These are phyloP conservation scores for Protomyces pachydermus DNA, from an alignment of 1,139 yeast genomes.

Conservation along the genomic window DNA sequence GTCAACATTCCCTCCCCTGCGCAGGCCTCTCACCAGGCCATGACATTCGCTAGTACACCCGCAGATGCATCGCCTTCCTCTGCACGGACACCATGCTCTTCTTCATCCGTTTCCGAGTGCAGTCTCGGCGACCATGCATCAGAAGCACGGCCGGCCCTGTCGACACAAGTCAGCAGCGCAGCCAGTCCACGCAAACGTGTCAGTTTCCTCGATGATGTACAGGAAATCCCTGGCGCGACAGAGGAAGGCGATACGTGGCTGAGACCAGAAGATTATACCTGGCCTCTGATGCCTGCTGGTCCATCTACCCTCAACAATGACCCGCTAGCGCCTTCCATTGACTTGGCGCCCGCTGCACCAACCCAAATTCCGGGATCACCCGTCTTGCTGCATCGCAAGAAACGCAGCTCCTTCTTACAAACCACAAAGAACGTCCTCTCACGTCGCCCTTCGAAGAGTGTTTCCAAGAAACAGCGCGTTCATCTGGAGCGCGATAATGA, in stretches of 20 bases:
- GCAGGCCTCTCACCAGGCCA: neutral
- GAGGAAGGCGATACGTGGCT: constrained; percentile 23
- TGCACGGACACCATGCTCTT: neutral
- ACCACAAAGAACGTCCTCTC: constrained; percentile 20
- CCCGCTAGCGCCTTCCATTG: constrained; percentile 16
- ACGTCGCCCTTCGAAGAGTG: constrained; percentile 16
- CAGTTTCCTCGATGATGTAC: neutral
- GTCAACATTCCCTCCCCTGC: neutral
- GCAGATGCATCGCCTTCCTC: neutral
- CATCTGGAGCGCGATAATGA: neutral
- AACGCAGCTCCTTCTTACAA: constrained; percentile 18
- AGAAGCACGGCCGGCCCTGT: neutral
- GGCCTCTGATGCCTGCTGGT: constrained; percentile 13
- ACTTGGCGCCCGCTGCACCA: constrained; percentile 15
- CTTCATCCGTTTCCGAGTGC: constrained; percentile 21
- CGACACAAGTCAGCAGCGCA: constrained; percentile 4
- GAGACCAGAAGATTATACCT: constrained; percentile 21
- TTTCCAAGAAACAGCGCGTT: constrained; percentile 1
- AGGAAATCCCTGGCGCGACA: constrained; percentile 7
- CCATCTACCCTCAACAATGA: constrained; percentile 5
- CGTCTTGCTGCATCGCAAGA: constrained; percentile 21
- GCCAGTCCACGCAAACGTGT: constrained; percentile 6
- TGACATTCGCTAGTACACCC: too few relatives aligned
- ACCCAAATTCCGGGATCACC: constrained; percentile 17
- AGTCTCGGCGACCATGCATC: neutral